Percentiles rank a stretch among this genome's conserved stretches.
Evolutionary conservation across 371 early-diverging fungal species (phyloP).

Genomic region (Lichtheimia hyalospora): DNA sequence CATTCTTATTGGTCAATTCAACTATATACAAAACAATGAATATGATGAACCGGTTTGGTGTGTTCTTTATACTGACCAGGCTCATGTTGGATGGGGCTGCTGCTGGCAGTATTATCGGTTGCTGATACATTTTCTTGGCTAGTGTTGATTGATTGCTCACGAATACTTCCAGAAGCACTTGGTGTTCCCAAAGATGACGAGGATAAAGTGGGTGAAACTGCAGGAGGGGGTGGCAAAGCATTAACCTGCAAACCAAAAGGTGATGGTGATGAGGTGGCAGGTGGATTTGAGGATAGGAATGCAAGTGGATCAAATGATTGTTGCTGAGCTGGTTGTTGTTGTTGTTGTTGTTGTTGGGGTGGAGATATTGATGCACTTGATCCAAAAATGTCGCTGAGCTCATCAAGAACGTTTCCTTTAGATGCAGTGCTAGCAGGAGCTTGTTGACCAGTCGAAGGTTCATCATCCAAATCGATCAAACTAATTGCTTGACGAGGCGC

Average conservation of each 20-base stretch:
- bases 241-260: neutral
- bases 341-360: constrained; percentile 14
- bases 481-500: constrained; percentile 43
- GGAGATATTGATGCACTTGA: constrained; percentile 21
- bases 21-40: constrained; percentile 10
- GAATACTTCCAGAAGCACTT: constrained; percentile 3
- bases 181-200: constrained; percentile 17
- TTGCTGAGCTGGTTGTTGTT: constrained; percentile 9
- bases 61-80: constrained; percentile 7
- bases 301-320: constrained; percentile 16
- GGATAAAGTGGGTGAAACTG: constrained; percentile 11
- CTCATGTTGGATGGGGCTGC: constrained; percentile 15
- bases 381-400: constrained; percentile 45
- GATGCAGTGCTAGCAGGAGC: constrained; percentile 6
- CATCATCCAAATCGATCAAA: constrained; percentile 70
- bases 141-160: neutral
- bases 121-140: neutral
- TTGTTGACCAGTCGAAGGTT: constrained; percentile 5
- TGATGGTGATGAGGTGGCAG: constrained; percentile 9
- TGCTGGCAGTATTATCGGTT: constrained; percentile 20
- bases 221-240: constrained; percentile 13
- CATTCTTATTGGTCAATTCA: constrained; percentile 42
- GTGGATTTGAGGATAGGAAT: constrained; percentile 11
- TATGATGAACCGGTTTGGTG: neutral
- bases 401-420: constrained; percentile 23